These are phyloP conservation scores for Chlamydomonas applanata DNA, from an alignment of 139 green algal genomes.

Conservation along the genomic window DNA sequence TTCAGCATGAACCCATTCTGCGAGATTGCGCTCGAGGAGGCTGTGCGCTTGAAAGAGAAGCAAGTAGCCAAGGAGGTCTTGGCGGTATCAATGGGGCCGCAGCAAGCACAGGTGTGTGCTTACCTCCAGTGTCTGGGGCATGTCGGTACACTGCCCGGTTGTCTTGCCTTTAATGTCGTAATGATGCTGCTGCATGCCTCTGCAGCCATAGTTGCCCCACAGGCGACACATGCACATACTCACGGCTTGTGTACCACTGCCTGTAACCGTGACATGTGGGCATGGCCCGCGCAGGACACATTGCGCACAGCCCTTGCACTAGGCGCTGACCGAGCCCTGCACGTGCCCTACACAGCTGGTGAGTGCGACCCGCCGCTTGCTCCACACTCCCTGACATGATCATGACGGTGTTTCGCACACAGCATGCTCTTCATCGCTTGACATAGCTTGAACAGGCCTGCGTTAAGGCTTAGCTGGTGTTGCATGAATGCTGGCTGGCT, in stretches of 20 bases:
- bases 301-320: slow-evolving; percentile 88
- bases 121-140: too few species aligned
- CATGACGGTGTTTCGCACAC: too few species aligned
- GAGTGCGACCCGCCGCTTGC: not conserved
- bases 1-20: slow-evolving; percentile 97
- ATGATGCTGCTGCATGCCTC: too few species aligned
- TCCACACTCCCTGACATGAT: too few species aligned
- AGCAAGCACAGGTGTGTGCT: slow-evolving; percentile 55
- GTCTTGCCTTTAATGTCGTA: too few species aligned
- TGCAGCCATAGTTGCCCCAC: too few species aligned
- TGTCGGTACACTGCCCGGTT: too few species aligned
- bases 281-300: slow-evolving; percentile 61
- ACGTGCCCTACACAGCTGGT: slow-evolving; percentile 57
- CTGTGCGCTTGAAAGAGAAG: slow-evolving; percentile 81
- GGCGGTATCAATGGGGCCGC: slow-evolving; percentile 78
- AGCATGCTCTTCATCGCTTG: too few species aligned
- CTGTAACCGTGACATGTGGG: not conserved
- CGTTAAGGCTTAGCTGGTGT: too few species aligned
- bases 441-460: too few species aligned
- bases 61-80: slow-evolving; percentile 77
- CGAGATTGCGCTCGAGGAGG: slow-evolving; percentile 94
- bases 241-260: not conserved
- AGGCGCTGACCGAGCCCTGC: slow-evolving; percentile 83
- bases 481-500: too few species aligned
- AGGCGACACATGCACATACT: too few species aligned